phyloP scores from a whole-genome alignment of 2,329 filamentous ascomycete genomes.

The Alternaria sp. region DNA sequence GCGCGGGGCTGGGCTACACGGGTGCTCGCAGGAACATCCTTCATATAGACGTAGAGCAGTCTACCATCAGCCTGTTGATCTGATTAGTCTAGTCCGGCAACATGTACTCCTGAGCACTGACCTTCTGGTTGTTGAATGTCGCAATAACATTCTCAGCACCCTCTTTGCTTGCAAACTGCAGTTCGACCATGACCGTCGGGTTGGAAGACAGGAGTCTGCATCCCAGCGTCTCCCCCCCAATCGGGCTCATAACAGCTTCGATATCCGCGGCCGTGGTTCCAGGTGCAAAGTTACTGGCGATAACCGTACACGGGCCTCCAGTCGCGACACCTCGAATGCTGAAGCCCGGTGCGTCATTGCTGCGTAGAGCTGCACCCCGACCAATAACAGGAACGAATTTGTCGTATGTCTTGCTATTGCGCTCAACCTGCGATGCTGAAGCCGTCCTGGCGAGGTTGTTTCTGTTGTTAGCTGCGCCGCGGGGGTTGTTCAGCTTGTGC shows the following conservation, averaged over 20 bases:
- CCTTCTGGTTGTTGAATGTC: constrained; percentile 81
- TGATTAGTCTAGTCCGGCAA: constrained; percentile 19
- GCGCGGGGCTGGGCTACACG: constrained; percentile 44
- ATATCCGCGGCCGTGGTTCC: constrained; percentile 85
- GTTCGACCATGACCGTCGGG: constrained; percentile 79
- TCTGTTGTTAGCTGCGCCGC: constrained; percentile 42
- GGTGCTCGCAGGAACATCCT: constrained; percentile 55
- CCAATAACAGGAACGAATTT: constrained; percentile 51
- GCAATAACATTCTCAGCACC: constrained; percentile 77
- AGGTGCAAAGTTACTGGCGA: constrained; percentile 82
- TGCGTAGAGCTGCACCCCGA: constrained; percentile 38
- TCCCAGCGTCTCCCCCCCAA: constrained; percentile 70
- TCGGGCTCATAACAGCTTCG: constrained; percentile 78
- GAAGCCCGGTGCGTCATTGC: constrained; percentile 58
- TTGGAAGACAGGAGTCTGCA: constrained; percentile 73
- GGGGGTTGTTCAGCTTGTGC: constrained; percentile 59
- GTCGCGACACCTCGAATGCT: constrained; percentile 73
- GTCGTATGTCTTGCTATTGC: constrained; percentile 54
- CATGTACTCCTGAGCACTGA: constrained; percentile 53
- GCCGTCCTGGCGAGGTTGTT: constrained; percentile 48
- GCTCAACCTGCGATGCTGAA: constrained; percentile 53
- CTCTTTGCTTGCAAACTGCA: constrained; percentile 75
- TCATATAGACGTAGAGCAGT: constrained; percentile 75
- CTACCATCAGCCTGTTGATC: constrained; percentile 74
- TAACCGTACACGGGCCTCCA: constrained; percentile 74